phyloP scores from a whole-genome alignment of 495 filamentous ascomycete genomes.

The Lasiosphaeris hirsuta region DNA sequence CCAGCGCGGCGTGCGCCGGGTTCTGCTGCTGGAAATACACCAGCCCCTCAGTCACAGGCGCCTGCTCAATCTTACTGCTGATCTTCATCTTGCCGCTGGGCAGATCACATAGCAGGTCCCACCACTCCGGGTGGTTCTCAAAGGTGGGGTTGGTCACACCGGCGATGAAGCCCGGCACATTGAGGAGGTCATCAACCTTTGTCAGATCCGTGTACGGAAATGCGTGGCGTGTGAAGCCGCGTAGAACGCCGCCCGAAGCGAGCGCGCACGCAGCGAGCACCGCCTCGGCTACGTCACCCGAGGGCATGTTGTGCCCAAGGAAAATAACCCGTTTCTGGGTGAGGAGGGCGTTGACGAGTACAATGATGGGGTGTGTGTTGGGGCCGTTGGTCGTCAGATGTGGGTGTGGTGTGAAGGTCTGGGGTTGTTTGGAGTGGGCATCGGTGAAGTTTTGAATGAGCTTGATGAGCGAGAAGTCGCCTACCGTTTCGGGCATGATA shows the following conservation, averaged over 20 bases:
- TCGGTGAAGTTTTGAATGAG: slow-evolving; percentile 90
- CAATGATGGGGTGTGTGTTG: slow-evolving; percentile 72
- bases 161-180: slow-evolving; percentile 95
- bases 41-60: slow-evolving; percentile 75
- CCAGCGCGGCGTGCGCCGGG: slow-evolving; percentile 49
- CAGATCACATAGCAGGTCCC: slow-evolving; percentile 94
- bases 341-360: slow-evolving; percentile 75
- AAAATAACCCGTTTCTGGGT: slow-evolving; percentile 98
- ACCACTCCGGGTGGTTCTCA: slow-evolving; percentile 93
- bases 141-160: slow-evolving; percentile 98
- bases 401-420: slow-evolving; percentile 80
- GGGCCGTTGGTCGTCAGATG: slow-evolving; percentile 91
- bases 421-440: slow-evolving; percentile 74
- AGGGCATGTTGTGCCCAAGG: slow-evolving; percentile 89
- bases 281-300: slow-evolving; percentile 90
- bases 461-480: slow-evolving; percentile 96
- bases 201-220: slow-evolving; percentile 98
- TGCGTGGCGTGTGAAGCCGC: slow-evolving; percentile 94
- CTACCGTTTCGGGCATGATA: slow-evolving; percentile 90
- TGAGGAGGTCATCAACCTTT: slow-evolving; percentile 93
- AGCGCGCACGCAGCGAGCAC: slow-evolving; percentile 91
- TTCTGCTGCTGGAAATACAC: slow-evolving; percentile 82
- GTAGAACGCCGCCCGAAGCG: slow-evolving; percentile 88
- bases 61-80: slow-evolving; percentile 71
- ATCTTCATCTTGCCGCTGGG: slow-evolving; percentile 92